Percentiles rank a stretch among this genome's conserved stretches.
These are phyloP conservation scores for Ustilago xerochloae DNA, from an alignment of 1,284 basidiomycete genomes.

Conservation along the genomic window DNA sequence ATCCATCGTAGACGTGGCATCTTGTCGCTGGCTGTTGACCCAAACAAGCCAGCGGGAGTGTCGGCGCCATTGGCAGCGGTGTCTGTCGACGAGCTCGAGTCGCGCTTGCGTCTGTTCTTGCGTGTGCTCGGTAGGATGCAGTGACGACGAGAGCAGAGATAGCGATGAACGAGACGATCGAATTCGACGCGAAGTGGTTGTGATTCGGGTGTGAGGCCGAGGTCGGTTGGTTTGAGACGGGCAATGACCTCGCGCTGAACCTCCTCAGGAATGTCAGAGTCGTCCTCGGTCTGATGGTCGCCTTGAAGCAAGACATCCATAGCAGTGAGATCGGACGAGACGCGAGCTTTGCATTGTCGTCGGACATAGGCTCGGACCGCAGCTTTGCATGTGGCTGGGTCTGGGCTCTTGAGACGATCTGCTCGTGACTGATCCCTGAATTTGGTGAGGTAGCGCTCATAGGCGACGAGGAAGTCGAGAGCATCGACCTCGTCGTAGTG, in stretches of 20 bases:
- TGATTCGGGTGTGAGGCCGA: constrained; percentile 32
- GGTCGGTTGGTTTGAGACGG: constrained; percentile 22
- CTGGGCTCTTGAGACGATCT: constrained; percentile 34
- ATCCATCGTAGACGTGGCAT: constrained; percentile 53
- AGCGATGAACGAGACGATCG: constrained; percentile 43
- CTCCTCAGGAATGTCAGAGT: constrained; percentile 12
- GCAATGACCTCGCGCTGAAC: constrained; percentile 22
- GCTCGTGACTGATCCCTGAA: constrained; percentile 38
- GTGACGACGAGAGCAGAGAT: constrained; percentile 30
- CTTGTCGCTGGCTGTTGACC: constrained; percentile 11
- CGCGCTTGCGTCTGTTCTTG: constrained; percentile 12
- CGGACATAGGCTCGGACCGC: constrained; percentile 38
- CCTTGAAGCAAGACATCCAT: constrained; percentile 19
- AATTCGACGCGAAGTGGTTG: constrained; percentile 46
- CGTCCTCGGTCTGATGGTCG: background rate
- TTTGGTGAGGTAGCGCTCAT: constrained; percentile 48
- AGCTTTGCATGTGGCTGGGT: constrained; percentile 37
- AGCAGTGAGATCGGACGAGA: constrained; percentile 28
- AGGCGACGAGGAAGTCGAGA: constrained; percentile 54
- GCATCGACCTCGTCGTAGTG: constrained; percentile 54
- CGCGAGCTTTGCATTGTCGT: constrained; percentile 26
- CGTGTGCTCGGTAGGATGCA: constrained; percentile 25
- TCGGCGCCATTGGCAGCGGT: constrained; percentile 11
- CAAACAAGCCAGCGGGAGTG: background rate
- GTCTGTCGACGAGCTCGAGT: constrained; percentile 24